phyloP scores from a whole-genome alignment of 306 rosid genomes.

The Potentilla sterilis region DNA sequence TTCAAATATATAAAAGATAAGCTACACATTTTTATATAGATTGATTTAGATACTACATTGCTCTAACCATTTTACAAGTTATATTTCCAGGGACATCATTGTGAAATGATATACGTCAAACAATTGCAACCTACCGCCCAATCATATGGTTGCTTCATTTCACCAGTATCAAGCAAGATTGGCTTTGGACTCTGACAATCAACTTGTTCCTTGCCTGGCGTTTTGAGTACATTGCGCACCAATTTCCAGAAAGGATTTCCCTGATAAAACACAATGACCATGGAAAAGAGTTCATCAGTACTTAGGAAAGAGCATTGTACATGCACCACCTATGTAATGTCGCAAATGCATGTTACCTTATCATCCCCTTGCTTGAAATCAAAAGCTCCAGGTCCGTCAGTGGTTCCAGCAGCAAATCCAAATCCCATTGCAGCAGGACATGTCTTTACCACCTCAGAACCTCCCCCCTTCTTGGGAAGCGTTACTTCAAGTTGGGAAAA shows the following conservation, averaged over 20 bases:
- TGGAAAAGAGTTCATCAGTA: constrained; percentile 5
- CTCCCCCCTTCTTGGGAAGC: constrained; percentile 48
- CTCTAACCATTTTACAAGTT: constrained; percentile 15
- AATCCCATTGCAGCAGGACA: constrained; percentile 98
- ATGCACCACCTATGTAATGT: constrained; percentile 13
- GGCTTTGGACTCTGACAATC: constrained; percentile 85
- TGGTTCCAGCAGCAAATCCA: constrained; percentile 94
- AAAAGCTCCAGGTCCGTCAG: constrained; percentile 97
- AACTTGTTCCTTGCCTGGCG: constrained; percentile 63
- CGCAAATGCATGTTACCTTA: constrained; percentile 45
- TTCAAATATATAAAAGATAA: not conserved
- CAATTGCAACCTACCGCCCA: constrained; percentile 81
- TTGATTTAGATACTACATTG: not conserved
- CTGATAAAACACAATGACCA: constrained; percentile 42
- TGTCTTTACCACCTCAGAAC: constrained; percentile 56
- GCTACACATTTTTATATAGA: not conserved
- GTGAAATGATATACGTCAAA: constrained; percentile 8
- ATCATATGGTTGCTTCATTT: constrained; percentile 82
- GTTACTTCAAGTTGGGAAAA: constrained; percentile 74
- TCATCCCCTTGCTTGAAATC: constrained; percentile 90
- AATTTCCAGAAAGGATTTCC: constrained; percentile 86
- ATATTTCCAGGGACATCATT: constrained; percentile 9
- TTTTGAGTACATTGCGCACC: constrained; percentile 66
- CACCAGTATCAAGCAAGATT: constrained; percentile 91
- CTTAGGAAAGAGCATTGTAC: constrained; percentile 1